Evolutionary conservation across 768 basidiomycete species (phyloP), one percentile per base, ranked within the genome.

Genomic region (Tephrocybe sp.): DNA sequence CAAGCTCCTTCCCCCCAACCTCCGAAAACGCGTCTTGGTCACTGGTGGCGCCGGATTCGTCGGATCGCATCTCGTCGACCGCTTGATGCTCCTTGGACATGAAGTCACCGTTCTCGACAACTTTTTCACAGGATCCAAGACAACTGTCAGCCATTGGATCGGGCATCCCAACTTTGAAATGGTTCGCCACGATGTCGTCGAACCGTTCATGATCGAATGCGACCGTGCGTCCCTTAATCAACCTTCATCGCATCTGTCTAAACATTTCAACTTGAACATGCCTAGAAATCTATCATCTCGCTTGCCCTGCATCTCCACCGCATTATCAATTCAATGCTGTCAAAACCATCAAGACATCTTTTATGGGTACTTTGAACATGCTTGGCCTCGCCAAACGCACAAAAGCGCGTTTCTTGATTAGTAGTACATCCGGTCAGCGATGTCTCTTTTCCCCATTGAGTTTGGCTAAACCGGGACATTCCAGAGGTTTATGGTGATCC

Each of bases 11-110:
- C 69, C 91, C 9, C 83, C 89, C 17, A 75, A 83, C 2, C 68
- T 73, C 54, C 83, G 92, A 62, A 97, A 96, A 72, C 88, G 96
- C 52, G 74, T 98, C 60, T 82, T 99, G 35, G 88, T 98, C 60
- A 98, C 96, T 17, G 96, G 96, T 52, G 96, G 97, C 36, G 97
- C 96, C 33, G 97, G 97, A n/a, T 99, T 99, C 68, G 96, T 99
- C 52, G 97, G 97, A 13, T 96, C 93, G 30, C 97, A 99, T 72
- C 84, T 99, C 42, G 91, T 99, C 47, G 97, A 99, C 73, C 83
- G 97, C 43, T 83, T 98, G 55, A 95, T 99, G 93, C 80, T 98
- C 55, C 83, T 98, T 45, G 97, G 97, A 13, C 97, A 99, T 65
- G 94, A 98, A 68, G 93, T 96, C 60, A 94, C 92, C 49, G 96